phyloP scores from a whole-genome alignment of 495 filamentous ascomycete genomes.

The Friedmanniomyces simplex region DNA sequence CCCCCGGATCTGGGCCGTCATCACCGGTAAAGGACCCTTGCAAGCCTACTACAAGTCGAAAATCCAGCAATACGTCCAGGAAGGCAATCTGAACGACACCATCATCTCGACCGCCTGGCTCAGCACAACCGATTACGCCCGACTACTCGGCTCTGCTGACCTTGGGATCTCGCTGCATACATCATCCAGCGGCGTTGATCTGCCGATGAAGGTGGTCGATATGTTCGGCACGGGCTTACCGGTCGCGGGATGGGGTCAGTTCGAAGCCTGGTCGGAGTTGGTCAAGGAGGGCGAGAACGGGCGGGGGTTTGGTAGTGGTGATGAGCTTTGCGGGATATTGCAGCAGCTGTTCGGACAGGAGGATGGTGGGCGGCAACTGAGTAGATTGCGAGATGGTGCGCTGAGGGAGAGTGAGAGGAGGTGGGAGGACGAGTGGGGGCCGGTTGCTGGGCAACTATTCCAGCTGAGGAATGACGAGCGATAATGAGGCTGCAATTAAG shows the following conservation, averaged over 20 bases:
- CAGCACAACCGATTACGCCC: constrained; percentile 70
- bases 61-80: constrained; percentile 47
- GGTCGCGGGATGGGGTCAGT: constrained; percentile 72
- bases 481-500: neutral
- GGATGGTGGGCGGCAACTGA: constrained; percentile 39
- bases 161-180: constrained; percentile 85
- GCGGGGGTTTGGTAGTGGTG: constrained; percentile 59
- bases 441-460: constrained; percentile 18
- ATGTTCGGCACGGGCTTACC: constrained; percentile 94
- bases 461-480: neutral
- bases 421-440: constrained; percentile 88
- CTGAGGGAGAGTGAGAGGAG: constrained; percentile 60
- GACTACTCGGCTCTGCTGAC: constrained; percentile 76
- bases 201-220: constrained; percentile 99
- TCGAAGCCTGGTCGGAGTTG: constrained; percentile 78
- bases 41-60: constrained; percentile 60
- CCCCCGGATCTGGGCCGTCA: constrained; percentile 67
- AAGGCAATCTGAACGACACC: constrained; percentile 53
- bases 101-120: constrained; percentile 75
- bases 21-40: constrained; percentile 87
- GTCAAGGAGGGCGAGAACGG: constrained; percentile 81
- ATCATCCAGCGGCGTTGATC: constrained; percentile 84
- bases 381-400: constrained; percentile 59
- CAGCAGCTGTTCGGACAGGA: constrained; percentile 49
- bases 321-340: constrained; percentile 49